Evolutionary conservation across 2,329 filamentous ascomycete species (phyloP).

Genomic region (Aspergillus sclerotialis): DNA sequence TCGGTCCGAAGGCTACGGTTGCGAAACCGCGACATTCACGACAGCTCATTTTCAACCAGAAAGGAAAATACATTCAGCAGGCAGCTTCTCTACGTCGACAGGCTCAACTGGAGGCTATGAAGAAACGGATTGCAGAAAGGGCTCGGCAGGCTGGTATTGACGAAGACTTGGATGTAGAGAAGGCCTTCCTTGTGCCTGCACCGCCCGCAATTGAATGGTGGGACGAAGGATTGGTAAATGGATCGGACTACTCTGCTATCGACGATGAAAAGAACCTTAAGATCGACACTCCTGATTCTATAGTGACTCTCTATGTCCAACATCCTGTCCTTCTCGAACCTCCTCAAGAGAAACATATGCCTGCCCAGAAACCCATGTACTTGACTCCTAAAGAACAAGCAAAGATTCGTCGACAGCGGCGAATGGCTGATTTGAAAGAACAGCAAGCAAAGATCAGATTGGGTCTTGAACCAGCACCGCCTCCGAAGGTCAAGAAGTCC

Average conservation of each 20-base stretch:
- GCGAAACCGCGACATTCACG: conserved; percentile 63
- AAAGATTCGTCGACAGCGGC: conserved; percentile 79
- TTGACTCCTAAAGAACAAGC: conserved; percentile 85
- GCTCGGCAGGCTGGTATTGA: conserved; percentile 89
- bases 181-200: conserved; percentile 74
- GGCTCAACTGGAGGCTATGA: conserved; percentile 86
- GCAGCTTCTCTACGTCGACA: conserved; percentile 83
- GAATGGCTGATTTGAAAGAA: conserved; percentile 91
- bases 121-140: conserved; percentile 81
- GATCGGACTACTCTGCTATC: conserved; percentile 65
- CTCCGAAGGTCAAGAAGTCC: conserved; percentile 93
- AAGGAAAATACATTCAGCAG: conserved; percentile 95
- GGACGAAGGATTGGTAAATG: conserved; percentile 81
- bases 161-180: conserved; percentile 81
- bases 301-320: conserved; percentile 86
- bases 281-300: conserved; percentile 69
- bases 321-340: conserved; percentile 88
- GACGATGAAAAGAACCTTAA: conserved; percentile 61
- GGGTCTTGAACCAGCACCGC: conserved; percentile 79
- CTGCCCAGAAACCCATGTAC: conserved; percentile 80
- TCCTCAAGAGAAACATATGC: conserved; percentile 77
- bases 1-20: conserved; percentile 51
- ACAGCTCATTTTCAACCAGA: conserved; percentile 82
- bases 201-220: conserved; percentile 95
- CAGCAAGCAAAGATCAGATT: conserved; percentile 92